Evolutionary conservation across 148 eudicot species (phyloP).

Genomic region (Oxyria digyna): DNA sequence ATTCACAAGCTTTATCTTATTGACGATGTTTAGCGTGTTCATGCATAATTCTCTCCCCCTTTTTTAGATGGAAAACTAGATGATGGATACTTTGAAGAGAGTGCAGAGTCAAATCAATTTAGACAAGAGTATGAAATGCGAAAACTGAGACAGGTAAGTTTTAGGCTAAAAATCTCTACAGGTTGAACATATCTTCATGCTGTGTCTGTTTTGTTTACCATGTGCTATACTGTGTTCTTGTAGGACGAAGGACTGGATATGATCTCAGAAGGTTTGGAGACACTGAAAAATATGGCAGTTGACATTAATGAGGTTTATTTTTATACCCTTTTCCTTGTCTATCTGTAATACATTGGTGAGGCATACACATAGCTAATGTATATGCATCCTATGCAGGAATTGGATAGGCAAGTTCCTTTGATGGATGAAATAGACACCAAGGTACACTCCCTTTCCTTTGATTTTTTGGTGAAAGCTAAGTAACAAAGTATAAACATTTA

Average conservation of each 20-base stretch:
- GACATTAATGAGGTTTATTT: constrained; percentile 52
- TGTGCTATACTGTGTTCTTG: neutral
- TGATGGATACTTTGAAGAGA: constrained; percentile 30
- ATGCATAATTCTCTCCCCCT: neutral
- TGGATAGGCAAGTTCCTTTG: constrained; percentile 74
- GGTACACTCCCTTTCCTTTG: no score
- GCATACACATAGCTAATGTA: no score
- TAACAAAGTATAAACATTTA: neutral
- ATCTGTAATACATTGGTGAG: no score
- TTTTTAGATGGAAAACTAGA: constrained; percentile 28
- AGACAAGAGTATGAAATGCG: constrained; percentile 66
- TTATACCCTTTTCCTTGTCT: neutral
- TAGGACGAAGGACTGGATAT: constrained; percentile 61
- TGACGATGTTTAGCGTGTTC: neutral
- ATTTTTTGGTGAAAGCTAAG: neutral
- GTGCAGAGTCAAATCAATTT: constrained; percentile 41
- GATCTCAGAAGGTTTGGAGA: constrained; percentile 53
- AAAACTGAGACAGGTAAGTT: constrained; percentile 36
- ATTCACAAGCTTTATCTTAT: no score
- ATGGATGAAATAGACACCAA: constrained; percentile 97
- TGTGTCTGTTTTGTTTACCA: neutral
- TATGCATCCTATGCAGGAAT: constrained; percentile 26
- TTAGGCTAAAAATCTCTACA: neutral
- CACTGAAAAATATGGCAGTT: constrained; percentile 46
- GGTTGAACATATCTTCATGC: neutral